These are phyloP conservation scores for Microthyrium microscopicum DNA, from an alignment of 2,329 filamentous ascomycete species.

Conservation along the genomic window DNA sequence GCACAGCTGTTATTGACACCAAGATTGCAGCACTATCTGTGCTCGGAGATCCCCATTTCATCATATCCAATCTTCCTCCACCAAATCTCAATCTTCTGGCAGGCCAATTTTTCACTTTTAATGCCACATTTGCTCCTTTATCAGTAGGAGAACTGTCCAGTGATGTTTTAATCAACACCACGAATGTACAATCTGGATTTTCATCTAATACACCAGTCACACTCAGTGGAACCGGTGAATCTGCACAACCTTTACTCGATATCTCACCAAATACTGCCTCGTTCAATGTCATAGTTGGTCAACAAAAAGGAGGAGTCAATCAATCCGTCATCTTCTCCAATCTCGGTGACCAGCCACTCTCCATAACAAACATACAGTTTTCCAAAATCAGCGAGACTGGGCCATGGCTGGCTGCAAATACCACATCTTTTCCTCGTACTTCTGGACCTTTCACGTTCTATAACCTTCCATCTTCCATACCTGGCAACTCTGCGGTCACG, in stretches of 20 bases:
- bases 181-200: slow-evolving; percentile 30
- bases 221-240: slow-evolving; percentile 33
- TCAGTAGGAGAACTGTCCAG: slow-evolving; percentile 32
- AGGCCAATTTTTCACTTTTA: slow-evolving; percentile 27
- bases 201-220: slow-evolving; percentile 30
- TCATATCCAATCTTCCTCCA: slow-evolving; percentile 15
- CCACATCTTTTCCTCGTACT: slow-evolving; percentile 18
- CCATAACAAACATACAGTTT: slow-evolving; percentile 28
- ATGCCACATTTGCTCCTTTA: slow-evolving; percentile 29
- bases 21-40: slow-evolving; percentile 25
- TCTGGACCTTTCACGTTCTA: slow-evolving; percentile 34
- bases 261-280: slow-evolving; percentile 32
- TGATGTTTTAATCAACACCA: slow-evolving; percentile 32
- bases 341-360: slow-evolving; percentile 29
- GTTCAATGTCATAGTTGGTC: slow-evolving; percentile 33
- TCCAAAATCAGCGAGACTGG: slow-evolving; percentile 28
- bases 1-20: slow-evolving; percentile 30
- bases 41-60: slow-evolving; percentile 23
- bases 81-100: slow-evolving; percentile 18
- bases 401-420: slow-evolving; percentile 26
- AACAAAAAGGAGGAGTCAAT: slow-evolving; percentile 20
- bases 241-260: slow-evolving; percentile 27
- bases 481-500: slow-evolving; percentile 22
- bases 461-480: slow-evolving; percentile 29
- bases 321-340: slow-evolving; percentile 34